A percentile compares a stretch with the other conserved stretches of the same genome.
These are phyloP conservation scores for Brassica hybrid DNA, from an alignment of 441 rosid species.

Conservation along the genomic window DNA sequence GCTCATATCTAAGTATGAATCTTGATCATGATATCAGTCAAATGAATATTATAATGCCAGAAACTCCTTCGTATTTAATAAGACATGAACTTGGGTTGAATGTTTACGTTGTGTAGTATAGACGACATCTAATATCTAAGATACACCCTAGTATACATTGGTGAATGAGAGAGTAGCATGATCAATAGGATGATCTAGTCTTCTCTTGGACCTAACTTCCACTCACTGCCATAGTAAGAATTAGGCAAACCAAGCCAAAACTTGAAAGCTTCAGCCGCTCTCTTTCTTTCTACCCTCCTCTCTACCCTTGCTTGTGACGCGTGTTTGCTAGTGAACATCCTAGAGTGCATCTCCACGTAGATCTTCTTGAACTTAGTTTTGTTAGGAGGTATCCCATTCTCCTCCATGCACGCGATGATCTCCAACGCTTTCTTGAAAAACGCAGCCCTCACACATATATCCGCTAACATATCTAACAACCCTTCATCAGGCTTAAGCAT, in stretches of 20 bases:
- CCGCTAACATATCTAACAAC: conserved; percentile 75
- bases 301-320: conserved; percentile 90
- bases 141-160: conserved; percentile 34
- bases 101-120: conserved; percentile 34
- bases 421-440: conserved; percentile 92
- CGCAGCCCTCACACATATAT: conserved; percentile 89
- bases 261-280: conserved; percentile 97
- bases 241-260: conserved; percentile 96
- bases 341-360: conserved; percentile 94
- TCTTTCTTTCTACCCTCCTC: conserved; percentile 76
- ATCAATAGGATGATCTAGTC: conserved; percentile 39
- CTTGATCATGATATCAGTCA: conserved; percentile 18
- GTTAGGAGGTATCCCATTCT: conserved; percentile 82
- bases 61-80: conserved; percentile 22
- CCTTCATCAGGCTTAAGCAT: conserved; percentile 77
- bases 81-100: conserved; percentile 26
- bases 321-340: conserved; percentile 95
- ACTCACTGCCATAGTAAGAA: conserved; percentile 85
- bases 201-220: conserved; percentile 60
- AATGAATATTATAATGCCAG: conserved; percentile 32
- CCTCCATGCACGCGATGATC: conserved; percentile 94
- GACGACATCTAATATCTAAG: conserved; percentile 35
- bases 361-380: conserved; percentile 88
- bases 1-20: conserved; percentile 15
- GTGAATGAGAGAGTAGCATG: conserved; percentile 25